Conservation (phyloP, 2,329 filamentous ascomycete species). For the Cytospora mali region DNA sequence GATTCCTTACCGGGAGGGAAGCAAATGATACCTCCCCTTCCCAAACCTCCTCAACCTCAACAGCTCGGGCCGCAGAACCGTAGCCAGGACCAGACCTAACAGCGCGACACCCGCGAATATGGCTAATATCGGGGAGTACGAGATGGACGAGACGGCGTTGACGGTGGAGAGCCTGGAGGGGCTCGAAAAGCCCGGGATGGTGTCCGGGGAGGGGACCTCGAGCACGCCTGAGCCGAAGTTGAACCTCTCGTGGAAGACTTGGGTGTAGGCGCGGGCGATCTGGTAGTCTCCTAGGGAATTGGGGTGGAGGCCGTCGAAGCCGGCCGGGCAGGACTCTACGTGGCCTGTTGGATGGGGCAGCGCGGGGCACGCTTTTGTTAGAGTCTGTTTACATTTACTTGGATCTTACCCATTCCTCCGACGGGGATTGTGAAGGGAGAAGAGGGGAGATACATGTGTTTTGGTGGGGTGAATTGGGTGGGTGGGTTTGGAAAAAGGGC, state of each 20-base stretch:
- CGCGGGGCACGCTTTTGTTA: background rate
- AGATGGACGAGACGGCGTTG: background rate
- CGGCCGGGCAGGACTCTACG: slow-evolving; percentile 32
- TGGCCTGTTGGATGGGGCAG: slow-evolving; percentile 24
- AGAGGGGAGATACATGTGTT: too few relatives aligned
- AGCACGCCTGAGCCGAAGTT: slow-evolving; percentile 32
- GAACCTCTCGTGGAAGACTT: slow-evolving; percentile 35
- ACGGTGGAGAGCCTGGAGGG: background rate
- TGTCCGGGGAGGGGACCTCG: slow-evolving; percentile 29
- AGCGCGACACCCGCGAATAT: slow-evolving; percentile 12
- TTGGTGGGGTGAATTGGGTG: too few relatives aligned
- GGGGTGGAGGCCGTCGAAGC: slow-evolving; percentile 48
- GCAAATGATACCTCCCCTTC: slow-evolving; percentile 7
- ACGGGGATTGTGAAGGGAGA: too few relatives aligned
- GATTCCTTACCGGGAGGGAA: slow-evolving; percentile 8
- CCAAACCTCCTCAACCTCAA: slow-evolving; percentile 9
- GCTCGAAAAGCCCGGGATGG: slow-evolving; percentile 3
- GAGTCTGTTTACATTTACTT: too few relatives aligned
- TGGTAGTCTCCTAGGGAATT: slow-evolving; percentile 45
- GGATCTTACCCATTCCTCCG: too few relatives aligned
- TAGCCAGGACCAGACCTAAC: slow-evolving; percentile 4
- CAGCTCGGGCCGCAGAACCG: slow-evolving; percentile 14
- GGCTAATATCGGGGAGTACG: background rate
- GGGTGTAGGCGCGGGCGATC: slow-evolving; percentile 45
- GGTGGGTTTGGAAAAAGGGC: too few relatives aligned